These are phyloP conservation scores for Apiospora rasikravindrae DNA, from an alignment of 2,329 filamentous ascomycete species.

Conservation along the genomic window DNA sequence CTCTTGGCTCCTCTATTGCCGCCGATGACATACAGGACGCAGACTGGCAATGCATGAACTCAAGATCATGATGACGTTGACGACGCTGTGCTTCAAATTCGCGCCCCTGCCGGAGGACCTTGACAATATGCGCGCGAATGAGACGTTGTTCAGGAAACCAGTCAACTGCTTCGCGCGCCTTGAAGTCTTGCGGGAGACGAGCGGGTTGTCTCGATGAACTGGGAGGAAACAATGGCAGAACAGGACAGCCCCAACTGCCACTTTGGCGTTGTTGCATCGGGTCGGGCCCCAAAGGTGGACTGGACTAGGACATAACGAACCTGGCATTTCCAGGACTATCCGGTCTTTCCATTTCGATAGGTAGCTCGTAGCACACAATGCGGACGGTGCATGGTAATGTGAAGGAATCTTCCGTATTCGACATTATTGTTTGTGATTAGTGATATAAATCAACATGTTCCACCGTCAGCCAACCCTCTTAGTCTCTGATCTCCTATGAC, in stretches of 20 bases:
- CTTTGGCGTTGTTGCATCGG: too few species aligned
- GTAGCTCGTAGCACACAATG: neutral
- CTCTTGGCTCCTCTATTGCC: neutral
- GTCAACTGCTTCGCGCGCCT: slow-evolving; percentile 21
- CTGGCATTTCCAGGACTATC: too few species aligned
- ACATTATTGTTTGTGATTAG: neutral
- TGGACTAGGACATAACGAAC: too few species aligned
- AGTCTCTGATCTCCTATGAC: neutral
- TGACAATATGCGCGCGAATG: slow-evolving; percentile 25
- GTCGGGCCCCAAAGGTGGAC: too few species aligned
- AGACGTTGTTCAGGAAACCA: slow-evolving; percentile 26
- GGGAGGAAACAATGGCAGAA: too few species aligned
- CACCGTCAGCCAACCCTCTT: neutral
- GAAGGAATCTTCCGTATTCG: neutral
- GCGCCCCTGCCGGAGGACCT: slow-evolving; percentile 25
- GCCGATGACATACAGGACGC: slow-evolving; percentile 19
- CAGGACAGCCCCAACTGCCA: too few species aligned
- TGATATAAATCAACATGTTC: neutral
- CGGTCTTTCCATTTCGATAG: too few species aligned
- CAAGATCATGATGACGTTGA: slow-evolving; percentile 28
- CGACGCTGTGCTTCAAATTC: slow-evolving; percentile 27
- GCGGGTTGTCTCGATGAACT: neutral
- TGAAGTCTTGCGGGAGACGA: neutral
- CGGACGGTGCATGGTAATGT: neutral
- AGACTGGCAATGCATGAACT: slow-evolving; percentile 29